Evolutionary conservation across 1,139 yeast genomes (phyloP).

Genomic region (Ogataea hybrid): DNA sequence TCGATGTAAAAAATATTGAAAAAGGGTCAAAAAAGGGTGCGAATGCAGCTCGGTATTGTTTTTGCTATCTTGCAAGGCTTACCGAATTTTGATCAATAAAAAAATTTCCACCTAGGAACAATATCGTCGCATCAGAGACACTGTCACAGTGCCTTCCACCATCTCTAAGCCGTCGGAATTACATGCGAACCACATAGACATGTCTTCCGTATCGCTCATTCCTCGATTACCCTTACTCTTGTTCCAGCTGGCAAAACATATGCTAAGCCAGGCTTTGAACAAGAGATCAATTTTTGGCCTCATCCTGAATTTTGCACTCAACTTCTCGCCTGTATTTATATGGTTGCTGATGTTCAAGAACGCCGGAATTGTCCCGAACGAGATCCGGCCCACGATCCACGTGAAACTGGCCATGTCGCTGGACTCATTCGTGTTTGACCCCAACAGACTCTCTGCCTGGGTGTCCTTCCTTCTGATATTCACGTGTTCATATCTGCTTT

Average conservation of each 20-base stretch:
- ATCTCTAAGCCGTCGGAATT: not conserved
- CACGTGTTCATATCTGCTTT: conserved; percentile 16
- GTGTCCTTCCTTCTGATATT: conserved; percentile 15
- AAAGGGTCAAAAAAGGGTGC: not conserved
- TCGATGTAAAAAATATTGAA: too few relatives aligned
- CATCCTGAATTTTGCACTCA: conserved; percentile 43
- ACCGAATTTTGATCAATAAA: not conserved
- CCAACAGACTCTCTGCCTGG: conserved; percentile 17
- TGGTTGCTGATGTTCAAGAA: conserved; percentile 63
- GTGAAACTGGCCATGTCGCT: conserved; percentile 44
- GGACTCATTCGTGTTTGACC: conserved; percentile 34
- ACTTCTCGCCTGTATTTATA: conserved; percentile 51
- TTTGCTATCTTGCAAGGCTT: not conserved
- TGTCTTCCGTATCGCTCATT: conserved; percentile 2
- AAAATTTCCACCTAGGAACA: not conserved
- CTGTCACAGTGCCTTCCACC: not conserved
- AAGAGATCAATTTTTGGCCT: conserved; percentile 38
- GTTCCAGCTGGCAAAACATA: conserved; percentile 17
- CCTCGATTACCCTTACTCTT: conserved; percentile 9
- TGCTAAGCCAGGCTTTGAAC: conserved; percentile 39
- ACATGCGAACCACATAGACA: not conserved
- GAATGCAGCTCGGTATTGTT: not conserved
- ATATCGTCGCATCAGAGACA: not conserved
- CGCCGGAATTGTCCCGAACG: conserved; percentile 57
- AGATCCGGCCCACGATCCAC: conserved; percentile 54